phyloP scores from a whole-genome alignment of 441 rosid species.

The Heliophila coronopifolia region DNA sequence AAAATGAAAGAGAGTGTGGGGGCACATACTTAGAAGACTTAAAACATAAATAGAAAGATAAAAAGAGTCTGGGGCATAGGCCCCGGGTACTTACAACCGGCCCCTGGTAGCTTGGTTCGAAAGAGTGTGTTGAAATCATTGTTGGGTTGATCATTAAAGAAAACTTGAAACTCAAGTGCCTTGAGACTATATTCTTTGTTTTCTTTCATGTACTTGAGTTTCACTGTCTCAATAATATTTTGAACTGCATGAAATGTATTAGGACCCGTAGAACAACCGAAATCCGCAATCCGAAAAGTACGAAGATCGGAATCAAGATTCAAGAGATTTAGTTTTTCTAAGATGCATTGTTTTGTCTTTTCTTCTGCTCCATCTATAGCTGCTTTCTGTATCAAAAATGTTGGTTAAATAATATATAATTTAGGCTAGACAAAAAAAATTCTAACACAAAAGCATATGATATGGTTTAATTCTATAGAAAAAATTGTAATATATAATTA shows the following conservation, averaged over 20 bases:
- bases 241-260: constrained; percentile 20
- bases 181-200: not conserved
- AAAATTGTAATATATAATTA: no score
- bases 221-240: constrained; percentile 20
- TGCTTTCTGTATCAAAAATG: constrained; percentile 10
- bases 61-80: no score
- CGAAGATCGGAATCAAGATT: not conserved
- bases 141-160: constrained; percentile 34
- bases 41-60: no score
- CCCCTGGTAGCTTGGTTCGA: no score
- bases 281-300: constrained; percentile 7
- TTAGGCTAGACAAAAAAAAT: no score
- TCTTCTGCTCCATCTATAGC: not conserved
- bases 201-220: not conserved
- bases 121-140: constrained; percentile 42
- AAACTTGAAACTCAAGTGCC: constrained; percentile 25
- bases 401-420: not conserved
- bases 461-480: no score
- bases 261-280: constrained; percentile 23
- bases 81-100: no score
- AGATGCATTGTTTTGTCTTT: constrained; percentile 7
- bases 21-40: no score
- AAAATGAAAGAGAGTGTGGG: no score
- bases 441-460: no score
- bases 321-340: constrained; percentile 7